Conservation (phyloP, 768 basidiomycete genomes). For the Butyriboletus loyo region DNA sequence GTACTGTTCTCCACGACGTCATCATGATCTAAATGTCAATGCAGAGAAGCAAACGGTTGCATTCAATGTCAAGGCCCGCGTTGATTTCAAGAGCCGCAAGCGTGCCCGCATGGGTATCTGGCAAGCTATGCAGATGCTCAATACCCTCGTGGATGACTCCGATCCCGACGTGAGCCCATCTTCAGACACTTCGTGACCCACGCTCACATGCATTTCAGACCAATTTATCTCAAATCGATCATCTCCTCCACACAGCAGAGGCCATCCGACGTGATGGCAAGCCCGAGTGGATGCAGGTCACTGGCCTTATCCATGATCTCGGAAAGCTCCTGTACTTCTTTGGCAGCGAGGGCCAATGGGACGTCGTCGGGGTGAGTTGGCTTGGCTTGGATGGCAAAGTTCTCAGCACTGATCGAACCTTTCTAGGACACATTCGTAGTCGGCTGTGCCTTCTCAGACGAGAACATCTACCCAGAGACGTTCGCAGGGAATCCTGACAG, state of each 20-base stretch:
- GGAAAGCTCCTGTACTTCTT: conserved; percentile 86
- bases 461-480: conserved; percentile 77
- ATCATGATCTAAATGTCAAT: neutral
- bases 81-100: conserved; percentile 62
- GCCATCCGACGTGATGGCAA: conserved; percentile 83
- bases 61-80: conserved; percentile 78
- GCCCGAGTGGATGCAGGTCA: conserved; percentile 91
- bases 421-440: conserved; percentile 71
- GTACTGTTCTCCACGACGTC: neutral
- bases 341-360: conserved; percentile 89
- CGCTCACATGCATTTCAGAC: conserved; percentile 45
- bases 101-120: conserved; percentile 81
- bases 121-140: conserved; percentile 85
- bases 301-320: conserved; percentile 84
- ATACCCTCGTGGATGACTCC: conserved; percentile 85
- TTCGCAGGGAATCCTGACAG: conserved; percentile 73
- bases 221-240: conserved; percentile 80
- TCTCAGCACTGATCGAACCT: conserved; percentile 2
- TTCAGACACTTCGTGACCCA: neutral
- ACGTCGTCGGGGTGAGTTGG: conserved; percentile 77
- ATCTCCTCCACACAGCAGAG: conserved; percentile 89
- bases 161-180: conserved; percentile 69
- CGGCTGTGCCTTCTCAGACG: conserved; percentile 83
- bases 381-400: neutral
- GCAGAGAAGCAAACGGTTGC: conserved; percentile 84